phyloP scores from a whole-genome alignment of 306 rosid genomes.

The Gleditsia sinensis region DNA sequence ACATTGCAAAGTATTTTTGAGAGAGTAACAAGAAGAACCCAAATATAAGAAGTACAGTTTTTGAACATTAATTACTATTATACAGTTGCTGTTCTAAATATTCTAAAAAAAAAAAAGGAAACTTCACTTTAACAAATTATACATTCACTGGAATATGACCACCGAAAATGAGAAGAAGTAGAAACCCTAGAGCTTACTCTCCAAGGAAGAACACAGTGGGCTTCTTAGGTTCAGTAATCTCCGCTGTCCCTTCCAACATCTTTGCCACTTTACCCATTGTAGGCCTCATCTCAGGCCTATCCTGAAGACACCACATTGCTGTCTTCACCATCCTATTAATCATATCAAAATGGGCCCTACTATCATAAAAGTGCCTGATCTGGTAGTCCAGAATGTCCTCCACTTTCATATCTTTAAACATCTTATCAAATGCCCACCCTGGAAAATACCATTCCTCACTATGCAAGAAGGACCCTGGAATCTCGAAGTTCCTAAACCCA shows the following conservation, averaged over 20 bases:
- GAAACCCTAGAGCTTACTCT: constrained; percentile 32
- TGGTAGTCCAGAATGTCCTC: constrained; percentile 77
- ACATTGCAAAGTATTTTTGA: no score
- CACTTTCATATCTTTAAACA: constrained; percentile 69
- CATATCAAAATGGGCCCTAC: constrained; percentile 56
- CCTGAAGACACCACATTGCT: constrained; percentile 95
- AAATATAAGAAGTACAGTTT: no score
- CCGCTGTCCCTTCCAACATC: constrained; percentile 93
- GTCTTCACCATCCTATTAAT: constrained; percentile 88
- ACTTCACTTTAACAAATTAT: neutral
- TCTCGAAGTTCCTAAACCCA: constrained; percentile 63
- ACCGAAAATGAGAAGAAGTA: neutral
- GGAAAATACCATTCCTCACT: constrained; percentile 92
- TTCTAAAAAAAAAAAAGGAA: neutral
- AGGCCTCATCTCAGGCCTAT: constrained; percentile 79
- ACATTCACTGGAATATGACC: neutral
- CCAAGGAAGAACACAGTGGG: constrained; percentile 80
- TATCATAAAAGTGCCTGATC: constrained; percentile 63
- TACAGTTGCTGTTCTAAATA: neutral
- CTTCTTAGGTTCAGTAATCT: constrained; percentile 69
- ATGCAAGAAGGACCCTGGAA: constrained; percentile 39
- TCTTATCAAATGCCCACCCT: constrained; percentile 85
- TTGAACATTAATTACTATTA: no score
- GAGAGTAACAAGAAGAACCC: no score
- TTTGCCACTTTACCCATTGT: constrained; percentile 97